phyloP scores from a whole-genome alignment of 345 rosid genomes.

The Melaleuca quinquenervia region DNA sequence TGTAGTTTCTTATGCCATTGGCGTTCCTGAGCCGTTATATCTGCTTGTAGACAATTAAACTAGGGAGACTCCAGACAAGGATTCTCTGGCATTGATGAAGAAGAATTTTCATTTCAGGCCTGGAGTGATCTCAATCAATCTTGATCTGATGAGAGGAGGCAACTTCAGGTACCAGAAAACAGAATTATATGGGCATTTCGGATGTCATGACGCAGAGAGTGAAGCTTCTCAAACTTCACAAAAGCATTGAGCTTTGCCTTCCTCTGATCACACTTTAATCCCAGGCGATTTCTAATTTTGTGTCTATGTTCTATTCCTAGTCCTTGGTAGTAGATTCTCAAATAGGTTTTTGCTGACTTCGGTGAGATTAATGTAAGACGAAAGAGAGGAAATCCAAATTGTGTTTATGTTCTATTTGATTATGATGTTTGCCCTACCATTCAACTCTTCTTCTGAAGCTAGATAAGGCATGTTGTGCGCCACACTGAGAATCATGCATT shows the following conservation, averaged over 20 bases:
- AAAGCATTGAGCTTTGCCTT: constrained; percentile 1
- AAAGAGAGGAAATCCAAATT: neutral
- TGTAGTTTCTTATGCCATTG: constrained; percentile 10
- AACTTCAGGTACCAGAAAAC: constrained; percentile 12
- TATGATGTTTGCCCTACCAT: neutral
- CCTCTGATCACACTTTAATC: neutral
- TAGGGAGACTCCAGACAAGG: constrained; percentile 9
- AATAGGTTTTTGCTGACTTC: neutral
- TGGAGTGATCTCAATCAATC: constrained; percentile 9
- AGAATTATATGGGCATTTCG: constrained; percentile 16
- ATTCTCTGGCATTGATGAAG: constrained; percentile 5
- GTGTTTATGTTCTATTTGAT: neutral
- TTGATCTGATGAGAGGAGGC: constrained; percentile 13
- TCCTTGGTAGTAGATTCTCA: neutral
- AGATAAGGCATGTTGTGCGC: neutral
- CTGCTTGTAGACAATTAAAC: constrained; percentile 7
- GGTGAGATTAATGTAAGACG: neutral
- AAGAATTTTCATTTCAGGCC: constrained; percentile 17
- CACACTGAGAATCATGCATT: neutral
- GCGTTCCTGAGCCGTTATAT: constrained; percentile 5
- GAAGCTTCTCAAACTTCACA: constrained; percentile 12
- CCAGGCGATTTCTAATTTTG: neutral
- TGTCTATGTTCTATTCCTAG: neutral
- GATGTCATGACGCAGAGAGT: constrained; percentile 4
- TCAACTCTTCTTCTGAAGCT: neutral